Percentiles rank a stretch among this genome's conserved stretches.
These are phyloP conservation scores for Aegilops tauschii DNA, from an alignment of 176 grass and related monocot genomes.

Conservation along the genomic window DNA sequence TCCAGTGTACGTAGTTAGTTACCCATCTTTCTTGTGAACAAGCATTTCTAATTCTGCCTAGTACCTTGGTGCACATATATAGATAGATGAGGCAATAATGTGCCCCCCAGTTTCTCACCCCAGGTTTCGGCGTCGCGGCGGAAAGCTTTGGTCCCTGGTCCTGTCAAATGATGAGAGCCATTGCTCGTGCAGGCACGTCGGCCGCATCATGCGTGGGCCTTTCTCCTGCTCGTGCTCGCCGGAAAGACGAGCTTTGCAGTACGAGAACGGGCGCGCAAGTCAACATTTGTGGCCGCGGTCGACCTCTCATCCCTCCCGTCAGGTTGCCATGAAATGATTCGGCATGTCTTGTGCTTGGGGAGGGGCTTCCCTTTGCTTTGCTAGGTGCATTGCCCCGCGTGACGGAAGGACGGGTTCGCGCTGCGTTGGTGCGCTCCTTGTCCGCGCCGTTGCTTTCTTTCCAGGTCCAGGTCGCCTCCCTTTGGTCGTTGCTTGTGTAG, in stretches of 20 bases:
- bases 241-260: slow-evolving; percentile 32
- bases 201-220: not conserved
- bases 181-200: not conserved
- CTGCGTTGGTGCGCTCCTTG: no score
- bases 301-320: slow-evolving; percentile 21
- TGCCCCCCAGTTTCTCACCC: not conserved
- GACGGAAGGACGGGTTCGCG: not conserved
- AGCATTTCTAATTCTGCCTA: not conserved
- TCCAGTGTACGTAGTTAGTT: not conserved
- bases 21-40: not conserved
- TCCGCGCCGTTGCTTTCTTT: not conserved
- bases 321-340: slow-evolving; percentile 38
- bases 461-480: slow-evolving; percentile 11
- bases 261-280: slow-evolving; percentile 40
- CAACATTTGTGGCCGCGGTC: slow-evolving; percentile 43
- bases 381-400: slow-evolving; percentile 33
- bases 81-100: not conserved
- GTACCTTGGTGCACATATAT: not conserved
- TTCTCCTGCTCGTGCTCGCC: not conserved
- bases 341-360: slow-evolving; percentile 3
- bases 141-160: slow-evolving; percentile 13
- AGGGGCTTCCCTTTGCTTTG: not conserved
- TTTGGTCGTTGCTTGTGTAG: slow-evolving; percentile 2
- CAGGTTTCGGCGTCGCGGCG: not conserved
- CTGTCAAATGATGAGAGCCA: slow-evolving; percentile 33